These are phyloP conservation scores for Cyclostephanos tholiformis DNA, from an alignment of 108 stramenopile species.

Conservation along the genomic window DNA sequence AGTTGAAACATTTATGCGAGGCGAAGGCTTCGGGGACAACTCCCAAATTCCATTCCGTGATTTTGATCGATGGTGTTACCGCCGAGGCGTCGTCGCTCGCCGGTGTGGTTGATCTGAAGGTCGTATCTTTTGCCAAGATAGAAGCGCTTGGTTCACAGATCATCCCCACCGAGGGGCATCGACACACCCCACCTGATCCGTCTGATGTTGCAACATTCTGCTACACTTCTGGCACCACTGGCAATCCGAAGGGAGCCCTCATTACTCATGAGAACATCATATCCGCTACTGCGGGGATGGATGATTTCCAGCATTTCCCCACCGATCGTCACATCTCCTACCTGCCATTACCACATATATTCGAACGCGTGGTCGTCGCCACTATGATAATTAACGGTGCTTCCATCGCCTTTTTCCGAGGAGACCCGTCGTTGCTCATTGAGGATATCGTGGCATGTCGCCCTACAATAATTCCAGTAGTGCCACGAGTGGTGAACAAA, in stretches of 20 bases:
- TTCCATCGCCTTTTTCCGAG: slow-evolving; percentile 87
- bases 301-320: slow-evolving; percentile 32
- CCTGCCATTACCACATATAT: slow-evolving; percentile 96
- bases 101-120: slow-evolving; percentile 54
- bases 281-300: slow-evolving; percentile 60
- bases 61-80: slow-evolving; percentile 78
- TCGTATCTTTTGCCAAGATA: slow-evolving; percentile 78
- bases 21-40: slow-evolving; percentile 67
- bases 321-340: slow-evolving; percentile 93
- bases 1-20: slow-evolving; percentile 69
- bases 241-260: slow-evolving; percentile 89
- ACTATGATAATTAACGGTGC: slow-evolving; percentile 72
- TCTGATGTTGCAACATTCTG: slow-evolving; percentile 74
- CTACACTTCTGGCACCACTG: slow-evolving; percentile 66
- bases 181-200: slow-evolving; percentile 70
- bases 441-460: slow-evolving; percentile 90
- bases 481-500: slow-evolving; percentile 94
- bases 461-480: slow-evolving; percentile 89
- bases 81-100: slow-evolving; percentile 61
- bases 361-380: slow-evolving; percentile 79
- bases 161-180: slow-evolving; percentile 62
- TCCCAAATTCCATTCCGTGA: slow-evolving; percentile 54
- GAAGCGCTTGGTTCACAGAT: slow-evolving; percentile 77
- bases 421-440: slow-evolving; percentile 77
- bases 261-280: slow-evolving; percentile 89